Evolutionary conservation across 2,329 filamentous ascomycete species (phyloP), one percentile per base, ranked within the genome.

Genomic region (Coniochaeta hoffmannii): DNA sequence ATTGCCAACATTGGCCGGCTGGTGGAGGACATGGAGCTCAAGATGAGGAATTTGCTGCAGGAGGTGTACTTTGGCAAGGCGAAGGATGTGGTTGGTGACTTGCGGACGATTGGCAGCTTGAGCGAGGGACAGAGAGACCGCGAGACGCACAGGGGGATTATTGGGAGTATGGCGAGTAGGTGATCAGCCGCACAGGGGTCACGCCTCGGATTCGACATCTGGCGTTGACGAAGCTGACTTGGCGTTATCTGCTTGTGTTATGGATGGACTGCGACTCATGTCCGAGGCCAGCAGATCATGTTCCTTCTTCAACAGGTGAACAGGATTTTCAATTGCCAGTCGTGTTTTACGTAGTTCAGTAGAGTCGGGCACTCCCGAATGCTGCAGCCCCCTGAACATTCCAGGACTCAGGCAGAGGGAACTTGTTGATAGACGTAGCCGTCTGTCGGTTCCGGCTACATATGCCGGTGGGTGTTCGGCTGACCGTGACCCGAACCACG

Each of bases 11-110:
- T 97, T 58, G 94, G 94, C 56, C 82, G 87, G 61, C 80, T 99
- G 68, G 92, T 99, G 53, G 94, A 99, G 78, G 94, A 99, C 72
- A 97, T 99, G 94, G 94, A 99, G 76, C 84, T 97, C 70, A 96
- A 97, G 81, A 97, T 99, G 94, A 85, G 94, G 62, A 99, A 99
- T 73, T 73, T 97, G 72, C 77, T 99, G 70, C 93, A 99, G 78
- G 94, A 99, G 74, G 94, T 99, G 52, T 99, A 99, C 76, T 99
- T 99, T 74, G 94, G 94, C 69, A 99, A 99, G 79, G 93, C 94
- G 55, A 97, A 96, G 81, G 94, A 99, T 73, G 91, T 99, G 3
- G 93, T 99, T 3, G 94, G 93, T 55, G 93, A 99, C 71, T 74
- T 99, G 72, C 82, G 94, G 70, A 97, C 92, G 73, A 81, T 96